These are phyloP conservation scores for Kwoniella bestiolae DNA, from an alignment of 768 basidiomycete species.

Conservation along the genomic window DNA sequence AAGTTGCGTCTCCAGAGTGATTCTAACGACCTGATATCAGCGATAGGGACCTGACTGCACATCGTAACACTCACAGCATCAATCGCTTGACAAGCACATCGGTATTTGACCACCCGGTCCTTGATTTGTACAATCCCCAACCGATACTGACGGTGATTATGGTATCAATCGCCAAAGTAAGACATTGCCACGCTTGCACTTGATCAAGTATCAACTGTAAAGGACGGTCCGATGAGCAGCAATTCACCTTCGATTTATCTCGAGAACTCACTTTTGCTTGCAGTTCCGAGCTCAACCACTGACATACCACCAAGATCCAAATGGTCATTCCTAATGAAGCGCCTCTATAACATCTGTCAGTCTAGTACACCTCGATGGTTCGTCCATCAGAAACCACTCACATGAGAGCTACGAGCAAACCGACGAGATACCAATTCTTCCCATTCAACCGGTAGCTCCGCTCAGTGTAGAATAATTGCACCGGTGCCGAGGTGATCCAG, in stretches of 20 bases:
- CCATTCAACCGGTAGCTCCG: conserved; percentile 11
- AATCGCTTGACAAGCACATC: conserved; percentile 12
- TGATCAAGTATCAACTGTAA: not conserved
- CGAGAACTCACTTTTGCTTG: conserved; percentile 3
- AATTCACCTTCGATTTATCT: too few species aligned
- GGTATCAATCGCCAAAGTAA: conserved; percentile 8
- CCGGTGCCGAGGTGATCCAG: conserved; percentile 6
- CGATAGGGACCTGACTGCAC: not conserved
- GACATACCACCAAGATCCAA: not conserved
- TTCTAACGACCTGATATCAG: too few species aligned
- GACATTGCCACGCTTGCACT: conserved; percentile 9
- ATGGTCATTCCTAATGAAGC: conserved; percentile 9
- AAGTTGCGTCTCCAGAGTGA: conserved; percentile 24
- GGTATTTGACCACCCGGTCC: conserved; percentile 24
- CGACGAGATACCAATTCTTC: not conserved
- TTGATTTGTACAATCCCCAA: conserved; percentile 17
- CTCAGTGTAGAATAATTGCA: conserved; percentile 15
- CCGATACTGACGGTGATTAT: conserved; percentile 19
- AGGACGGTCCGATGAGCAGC: not conserved
- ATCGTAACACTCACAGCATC: conserved; percentile 10
- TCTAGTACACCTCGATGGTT: too few species aligned
- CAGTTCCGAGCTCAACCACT: not conserved
- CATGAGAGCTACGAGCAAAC: conserved; percentile 3
- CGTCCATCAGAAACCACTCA: not conserved
- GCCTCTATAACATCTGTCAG: not conserved